Evolutionary conservation across 805 yeast genomes (phyloP).

Genomic region (Wickerhamomyces mucosus): DNA sequence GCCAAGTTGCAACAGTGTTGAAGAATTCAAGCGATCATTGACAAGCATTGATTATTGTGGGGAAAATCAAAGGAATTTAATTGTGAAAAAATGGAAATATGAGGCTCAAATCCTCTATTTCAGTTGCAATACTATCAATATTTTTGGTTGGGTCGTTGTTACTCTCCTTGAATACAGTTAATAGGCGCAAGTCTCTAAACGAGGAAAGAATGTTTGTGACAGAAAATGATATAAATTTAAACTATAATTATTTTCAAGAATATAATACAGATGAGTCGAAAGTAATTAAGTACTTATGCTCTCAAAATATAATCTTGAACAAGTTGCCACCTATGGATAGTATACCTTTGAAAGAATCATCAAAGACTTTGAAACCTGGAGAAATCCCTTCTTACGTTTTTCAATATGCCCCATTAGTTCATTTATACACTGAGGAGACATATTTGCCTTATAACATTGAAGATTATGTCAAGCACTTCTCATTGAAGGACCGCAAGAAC

Average conservation of each 20-base stretch:
- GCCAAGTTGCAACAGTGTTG: no score
- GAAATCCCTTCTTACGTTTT: constrained; percentile 56
- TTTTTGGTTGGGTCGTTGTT: no score
- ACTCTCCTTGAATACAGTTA: no score
- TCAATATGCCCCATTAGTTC: constrained; percentile 68
- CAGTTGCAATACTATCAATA: no score
- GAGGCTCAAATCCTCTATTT: no score
- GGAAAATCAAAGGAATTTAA: no score
- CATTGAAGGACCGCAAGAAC: constrained; percentile 36
- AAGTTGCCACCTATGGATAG: constrained; percentile 28
- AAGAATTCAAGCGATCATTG: no score
- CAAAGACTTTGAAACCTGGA: constrained; percentile 37
- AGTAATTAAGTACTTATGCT: background rate
- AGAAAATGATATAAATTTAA: constrained; percentile 1
- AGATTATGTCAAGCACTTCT: constrained; percentile 59
- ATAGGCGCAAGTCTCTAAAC: no score
- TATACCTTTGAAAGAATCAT: constrained; percentile 20
- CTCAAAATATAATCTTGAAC: constrained; percentile 1
- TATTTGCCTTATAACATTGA: constrained; percentile 78
- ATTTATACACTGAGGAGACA: constrained; percentile 79
- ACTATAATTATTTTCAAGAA: constrained; percentile 11
- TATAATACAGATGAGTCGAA: constrained; percentile 5
- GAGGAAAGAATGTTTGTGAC: no score
- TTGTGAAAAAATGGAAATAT: no score
- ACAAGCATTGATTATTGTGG: no score